These are phyloP conservation scores for Perilla frutescens DNA, from an alignment of 257 asterid species.

Conservation along the genomic window DNA sequence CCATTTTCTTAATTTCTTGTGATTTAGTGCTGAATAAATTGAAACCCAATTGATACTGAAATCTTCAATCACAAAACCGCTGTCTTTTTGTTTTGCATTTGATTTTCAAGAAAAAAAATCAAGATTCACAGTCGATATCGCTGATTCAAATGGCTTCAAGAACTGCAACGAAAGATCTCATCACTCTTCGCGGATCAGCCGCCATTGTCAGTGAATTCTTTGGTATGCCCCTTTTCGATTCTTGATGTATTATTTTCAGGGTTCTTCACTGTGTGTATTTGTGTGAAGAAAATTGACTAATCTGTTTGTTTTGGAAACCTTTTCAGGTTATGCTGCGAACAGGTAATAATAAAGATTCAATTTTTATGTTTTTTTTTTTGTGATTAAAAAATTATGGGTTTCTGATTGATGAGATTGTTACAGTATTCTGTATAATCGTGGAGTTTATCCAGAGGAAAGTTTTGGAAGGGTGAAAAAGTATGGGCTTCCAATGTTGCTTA, in stretches of 20 bases:
- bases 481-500: conserved; percentile 90
- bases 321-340: conserved; percentile 90
- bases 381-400: not conserved
- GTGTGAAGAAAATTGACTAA: conserved; percentile 15
- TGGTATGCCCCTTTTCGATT: conserved; percentile 46
- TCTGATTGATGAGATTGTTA: conserved; percentile 27
- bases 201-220: conserved; percentile 92
- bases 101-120: not conserved
- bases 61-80: not conserved
- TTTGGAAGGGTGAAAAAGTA: conserved; percentile 87
- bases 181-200: conserved; percentile 94
- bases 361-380: not conserved
- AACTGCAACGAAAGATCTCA: conserved; percentile 79
- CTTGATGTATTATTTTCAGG: not conserved
- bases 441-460: conserved; percentile 90
- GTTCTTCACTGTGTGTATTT: not conserved
- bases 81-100: not conserved
- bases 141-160: conserved; percentile 69
- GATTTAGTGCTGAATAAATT: not conserved
- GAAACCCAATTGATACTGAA: conserved; percentile 4
- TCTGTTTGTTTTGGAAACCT: conserved; percentile 20
- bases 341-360: conserved; percentile 49
- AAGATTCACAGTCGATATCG: not conserved
- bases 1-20: not conserved
- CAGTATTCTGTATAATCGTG: conserved; percentile 88